phyloP scores from a whole-genome alignment of 2,329 filamentous ascomycete species.

The Biscogniauxia marginata region DNA sequence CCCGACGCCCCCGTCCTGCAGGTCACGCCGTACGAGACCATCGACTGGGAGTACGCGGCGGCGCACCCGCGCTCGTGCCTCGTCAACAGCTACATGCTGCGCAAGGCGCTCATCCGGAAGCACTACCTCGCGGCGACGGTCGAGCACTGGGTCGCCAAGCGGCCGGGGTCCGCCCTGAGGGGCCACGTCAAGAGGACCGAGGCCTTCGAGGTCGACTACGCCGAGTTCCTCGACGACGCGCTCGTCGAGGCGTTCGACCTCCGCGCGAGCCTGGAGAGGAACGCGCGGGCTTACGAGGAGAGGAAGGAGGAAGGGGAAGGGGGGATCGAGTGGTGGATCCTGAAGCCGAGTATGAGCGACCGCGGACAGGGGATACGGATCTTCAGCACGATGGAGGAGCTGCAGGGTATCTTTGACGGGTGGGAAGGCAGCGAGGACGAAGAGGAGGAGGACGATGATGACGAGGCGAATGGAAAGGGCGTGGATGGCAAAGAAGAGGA shows the following conservation, averaged over 20 bases:
- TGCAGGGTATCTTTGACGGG: conserved; percentile 84
- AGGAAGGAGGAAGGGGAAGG: conserved; percentile 19
- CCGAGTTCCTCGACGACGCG: conserved; percentile 93
- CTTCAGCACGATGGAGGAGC: conserved; percentile 79
- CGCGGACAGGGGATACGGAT: conserved; percentile 88
- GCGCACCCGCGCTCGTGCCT: conserved; percentile 61
- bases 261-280: conserved; percentile 71
- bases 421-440: conserved; percentile 82
- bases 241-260: conserved; percentile 88
- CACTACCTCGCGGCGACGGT: conserved; percentile 87
- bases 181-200: conserved; percentile 74
- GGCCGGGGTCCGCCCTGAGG: conserved; percentile 68
- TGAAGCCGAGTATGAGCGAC: conserved; percentile 98
- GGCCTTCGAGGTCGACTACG: conserved; percentile 92
- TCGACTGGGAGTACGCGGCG: conserved; percentile 78
- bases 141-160: conserved; percentile 80
- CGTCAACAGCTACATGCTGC: conserved; percentile 89
- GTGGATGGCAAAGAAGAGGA: neutral
- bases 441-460: conserved; percentile 20
- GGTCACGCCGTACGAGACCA: conserved; percentile 80
- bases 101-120: conserved; percentile 94
- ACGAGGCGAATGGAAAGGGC: neutral
- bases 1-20: conserved; percentile 61
- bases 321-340: conserved; percentile 86
- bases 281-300: conserved; percentile 44